Evolutionary conservation across 2,329 filamentous ascomycete genomes (phyloP).

Genomic region (Mycosphaerella sp.): DNA sequence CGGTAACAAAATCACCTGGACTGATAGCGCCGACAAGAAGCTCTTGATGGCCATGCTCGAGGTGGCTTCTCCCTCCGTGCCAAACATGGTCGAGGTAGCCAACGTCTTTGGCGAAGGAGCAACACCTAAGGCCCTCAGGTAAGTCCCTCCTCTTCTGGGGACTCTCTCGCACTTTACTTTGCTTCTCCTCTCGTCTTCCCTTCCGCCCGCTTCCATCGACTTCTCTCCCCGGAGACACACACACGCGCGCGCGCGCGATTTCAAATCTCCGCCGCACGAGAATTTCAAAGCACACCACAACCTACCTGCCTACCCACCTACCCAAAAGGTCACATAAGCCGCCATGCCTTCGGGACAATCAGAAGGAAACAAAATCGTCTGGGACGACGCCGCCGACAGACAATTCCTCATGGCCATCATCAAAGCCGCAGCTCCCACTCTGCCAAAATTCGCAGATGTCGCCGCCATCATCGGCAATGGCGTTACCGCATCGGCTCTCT

Average conservation of each 20-base stretch:
- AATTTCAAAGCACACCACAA: neutral
- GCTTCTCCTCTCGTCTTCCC: neutral
- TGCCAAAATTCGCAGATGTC: neutral
- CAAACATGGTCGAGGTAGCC: neutral
- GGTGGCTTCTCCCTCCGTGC: neutral
- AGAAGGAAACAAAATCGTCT: neutral
- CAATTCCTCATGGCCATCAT: conserved; percentile 21
- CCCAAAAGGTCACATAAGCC: neutral
- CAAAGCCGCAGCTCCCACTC: conserved; percentile 2
- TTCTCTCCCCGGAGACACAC: neutral
- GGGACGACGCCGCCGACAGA: conserved; percentile 17
- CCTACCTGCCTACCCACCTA: neutral
- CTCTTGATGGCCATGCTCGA: neutral
- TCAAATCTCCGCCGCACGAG: too few relatives aligned
- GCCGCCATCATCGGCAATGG: neutral
- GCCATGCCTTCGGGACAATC: neutral
- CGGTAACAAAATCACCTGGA: neutral
- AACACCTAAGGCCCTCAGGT: neutral
- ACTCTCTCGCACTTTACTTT: neutral
- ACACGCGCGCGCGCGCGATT: too few relatives aligned
- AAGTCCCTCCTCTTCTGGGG: neutral
- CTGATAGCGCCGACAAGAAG: neutral
- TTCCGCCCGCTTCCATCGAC: neutral
- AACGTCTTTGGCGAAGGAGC: neutral
- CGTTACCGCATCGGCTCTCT: neutral